Evolutionary conservation across 177 flowering plant species (phyloP).

Genomic region (Telopea speciosissima): DNA sequence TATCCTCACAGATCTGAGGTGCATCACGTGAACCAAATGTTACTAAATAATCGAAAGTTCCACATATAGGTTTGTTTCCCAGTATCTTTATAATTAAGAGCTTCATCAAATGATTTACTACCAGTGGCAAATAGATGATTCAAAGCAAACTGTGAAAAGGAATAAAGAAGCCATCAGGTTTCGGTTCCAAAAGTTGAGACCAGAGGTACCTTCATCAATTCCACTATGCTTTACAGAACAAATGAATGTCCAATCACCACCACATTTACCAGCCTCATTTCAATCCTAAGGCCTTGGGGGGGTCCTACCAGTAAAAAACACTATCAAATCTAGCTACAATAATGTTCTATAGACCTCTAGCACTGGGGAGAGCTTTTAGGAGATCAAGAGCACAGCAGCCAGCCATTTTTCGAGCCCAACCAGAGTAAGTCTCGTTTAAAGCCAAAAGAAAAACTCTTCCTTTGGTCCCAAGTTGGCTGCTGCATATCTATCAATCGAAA

Average conservation of each 20-base stretch:
- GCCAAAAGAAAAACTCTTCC: not conserved
- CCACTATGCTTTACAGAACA: not conserved
- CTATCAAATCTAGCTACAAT: not conserved
- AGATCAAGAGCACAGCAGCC: not conserved
- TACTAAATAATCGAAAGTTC: not conserved
- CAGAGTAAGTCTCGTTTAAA: not conserved
- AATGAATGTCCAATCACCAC: not conserved
- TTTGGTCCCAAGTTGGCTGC: not conserved
- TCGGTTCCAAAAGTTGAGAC: not conserved
- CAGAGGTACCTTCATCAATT: not conserved
- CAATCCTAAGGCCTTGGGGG: not conserved
- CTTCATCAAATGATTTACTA: not conserved
- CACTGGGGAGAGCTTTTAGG: not conserved
- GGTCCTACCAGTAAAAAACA: not conserved
- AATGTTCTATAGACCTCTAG: not conserved
- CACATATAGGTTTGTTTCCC: not conserved
- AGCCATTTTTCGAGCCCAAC: not conserved
- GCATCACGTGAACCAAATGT: constrained; percentile 8
- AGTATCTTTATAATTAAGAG: not conserved
- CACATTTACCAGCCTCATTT: not conserved
- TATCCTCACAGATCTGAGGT: constrained; percentile 88
- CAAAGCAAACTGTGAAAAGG: not conserved
- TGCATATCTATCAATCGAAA: no score
- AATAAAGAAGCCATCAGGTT: not conserved
- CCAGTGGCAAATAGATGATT: not conserved